phyloP scores from a whole-genome alignment of 495 filamentous ascomycete species.

The Neurospora sp. region DNA sequence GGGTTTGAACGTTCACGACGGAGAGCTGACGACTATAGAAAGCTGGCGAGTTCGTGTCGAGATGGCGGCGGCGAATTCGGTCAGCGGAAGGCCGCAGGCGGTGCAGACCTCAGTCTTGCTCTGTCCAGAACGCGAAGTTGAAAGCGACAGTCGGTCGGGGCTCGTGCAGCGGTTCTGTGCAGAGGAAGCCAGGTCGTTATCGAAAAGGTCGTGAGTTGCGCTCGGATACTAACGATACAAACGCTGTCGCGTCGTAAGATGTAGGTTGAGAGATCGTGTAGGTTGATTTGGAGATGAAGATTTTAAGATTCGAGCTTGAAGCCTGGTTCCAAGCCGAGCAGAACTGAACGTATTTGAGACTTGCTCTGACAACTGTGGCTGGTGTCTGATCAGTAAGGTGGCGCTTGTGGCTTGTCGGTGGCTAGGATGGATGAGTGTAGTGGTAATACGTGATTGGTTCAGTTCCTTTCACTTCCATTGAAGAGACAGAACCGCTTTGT shows the following conservation, averaged over 20 bases:
- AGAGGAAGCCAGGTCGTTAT: background rate
- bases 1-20: background rate
- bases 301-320: slow-evolving; percentile 5
- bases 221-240: background rate
- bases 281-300: slow-evolving; percentile 3
- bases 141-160: background rate
- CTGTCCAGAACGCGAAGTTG: background rate
- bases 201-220: background rate
- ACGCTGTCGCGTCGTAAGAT: background rate
- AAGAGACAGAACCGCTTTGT: background rate
- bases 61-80: background rate
- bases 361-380: background rate
- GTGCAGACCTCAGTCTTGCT: background rate
- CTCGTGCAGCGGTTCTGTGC: background rate
- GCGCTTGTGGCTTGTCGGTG: background rate
- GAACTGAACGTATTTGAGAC: background rate
- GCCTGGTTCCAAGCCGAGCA: background rate
- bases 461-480: background rate
- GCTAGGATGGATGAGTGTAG: background rate
- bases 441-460: background rate
- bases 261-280: slow-evolving; percentile 5
- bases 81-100: background rate
- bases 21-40: background rate
- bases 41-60: background rate
- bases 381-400: background rate